These are phyloP conservation scores for Paecilomyces dactylethromorphus DNA, from an alignment of 2,329 filamentous ascomycete genomes.

Conservation along the genomic window DNA sequence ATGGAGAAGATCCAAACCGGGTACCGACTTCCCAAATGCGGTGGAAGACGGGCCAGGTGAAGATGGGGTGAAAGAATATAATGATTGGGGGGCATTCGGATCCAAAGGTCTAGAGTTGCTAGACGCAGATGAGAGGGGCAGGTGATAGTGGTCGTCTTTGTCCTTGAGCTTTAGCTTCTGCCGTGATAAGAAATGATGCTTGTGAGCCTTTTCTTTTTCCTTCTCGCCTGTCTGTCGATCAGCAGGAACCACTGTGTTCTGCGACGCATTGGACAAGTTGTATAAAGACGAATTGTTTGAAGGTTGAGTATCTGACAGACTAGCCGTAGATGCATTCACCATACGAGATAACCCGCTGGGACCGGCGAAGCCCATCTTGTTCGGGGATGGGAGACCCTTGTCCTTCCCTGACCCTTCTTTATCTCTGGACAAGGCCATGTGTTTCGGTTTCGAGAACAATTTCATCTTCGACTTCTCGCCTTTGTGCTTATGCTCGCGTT, in stretches of 20 bases:
- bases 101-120: constrained; percentile 60
- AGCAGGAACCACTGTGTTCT: constrained; percentile 52
- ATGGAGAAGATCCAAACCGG: constrained; percentile 70
- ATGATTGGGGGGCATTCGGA: constrained; percentile 55
- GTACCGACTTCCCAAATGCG: constrained; percentile 74
- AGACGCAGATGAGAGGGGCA: constrained; percentile 58
- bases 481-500: constrained; percentile 44
- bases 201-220: constrained; percentile 35
- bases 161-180: constrained; percentile 60
- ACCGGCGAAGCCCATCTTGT: constrained; percentile 46
- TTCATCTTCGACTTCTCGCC: constrained; percentile 62
- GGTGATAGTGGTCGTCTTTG: constrained; percentile 50
- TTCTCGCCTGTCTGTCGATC: constrained; percentile 28
- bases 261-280: constrained; percentile 56
- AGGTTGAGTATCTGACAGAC: constrained; percentile 47
- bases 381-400: constrained; percentile 53
- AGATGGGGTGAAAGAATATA: constrained; percentile 61
- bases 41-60: constrained; percentile 54
- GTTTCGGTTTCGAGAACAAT: constrained; percentile 62
- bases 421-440: constrained; percentile 56
- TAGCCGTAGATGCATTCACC: constrained; percentile 56
- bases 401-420: constrained; percentile 44
- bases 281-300: constrained; percentile 54
- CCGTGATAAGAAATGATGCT: constrained; percentile 60
- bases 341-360: constrained; percentile 47